phyloP scores from a whole-genome alignment of 352 stramenopile genomes.

The Phytophthora ohioensis region DNA sequence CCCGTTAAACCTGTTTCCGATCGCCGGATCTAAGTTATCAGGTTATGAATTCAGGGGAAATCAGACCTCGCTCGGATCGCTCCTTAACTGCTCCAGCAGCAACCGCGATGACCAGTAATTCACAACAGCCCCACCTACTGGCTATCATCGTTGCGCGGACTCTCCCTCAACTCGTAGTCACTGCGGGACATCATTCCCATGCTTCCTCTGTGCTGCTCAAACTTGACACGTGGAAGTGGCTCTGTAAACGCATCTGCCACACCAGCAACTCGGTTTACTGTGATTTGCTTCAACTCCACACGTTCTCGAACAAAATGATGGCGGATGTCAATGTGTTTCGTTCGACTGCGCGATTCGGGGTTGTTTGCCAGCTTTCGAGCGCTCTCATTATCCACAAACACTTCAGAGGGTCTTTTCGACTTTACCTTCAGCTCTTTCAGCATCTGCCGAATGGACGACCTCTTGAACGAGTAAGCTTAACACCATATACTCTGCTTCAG shows the following conservation, averaged over 20 bases:
- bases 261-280: conserved; percentile 22
- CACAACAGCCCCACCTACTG: conserved; percentile 13
- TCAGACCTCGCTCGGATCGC: too few species aligned
- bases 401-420: conserved; percentile 11
- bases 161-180: background rate
- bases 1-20: too few species aligned
- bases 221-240: conserved; percentile 17
- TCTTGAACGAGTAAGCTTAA: conserved; percentile 28
- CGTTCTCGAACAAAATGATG: conserved; percentile 33
- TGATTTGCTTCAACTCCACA: conserved; percentile 24
- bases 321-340: conserved; percentile 36
- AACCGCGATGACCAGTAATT: conserved; percentile 1
- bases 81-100: too few species aligned
- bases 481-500: background rate
- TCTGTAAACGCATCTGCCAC: conserved; percentile 32
- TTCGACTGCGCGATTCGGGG: conserved; percentile 19
- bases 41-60: too few species aligned
- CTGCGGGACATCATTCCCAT: conserved; percentile 3
- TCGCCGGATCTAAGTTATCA: too few species aligned
- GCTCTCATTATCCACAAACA: conserved; percentile 37
- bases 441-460: conserved; percentile 31
- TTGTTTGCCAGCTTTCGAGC: conserved; percentile 33
- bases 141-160: background rate
- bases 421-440: conserved; percentile 25
- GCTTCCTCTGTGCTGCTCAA: conserved; percentile 27